Percentiles rank a stretch among this genome's conserved stretches.
Evolutionary conservation across 2,329 filamentous ascomycete species (phyloP).

Genomic region (Penicillium sp.): DNA sequence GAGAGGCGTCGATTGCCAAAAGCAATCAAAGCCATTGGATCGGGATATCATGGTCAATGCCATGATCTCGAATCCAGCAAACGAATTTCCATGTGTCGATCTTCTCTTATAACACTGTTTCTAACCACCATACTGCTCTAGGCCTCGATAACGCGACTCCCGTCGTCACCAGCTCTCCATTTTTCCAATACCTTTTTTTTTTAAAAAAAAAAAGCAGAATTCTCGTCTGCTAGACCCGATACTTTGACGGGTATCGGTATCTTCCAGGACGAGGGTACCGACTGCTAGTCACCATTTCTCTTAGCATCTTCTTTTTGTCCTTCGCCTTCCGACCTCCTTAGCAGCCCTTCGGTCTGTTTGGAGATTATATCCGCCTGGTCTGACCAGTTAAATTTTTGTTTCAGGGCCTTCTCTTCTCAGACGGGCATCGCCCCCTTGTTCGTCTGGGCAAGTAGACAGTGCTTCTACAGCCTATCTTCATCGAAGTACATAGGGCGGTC

Average conservation of each 20-base stretch:
- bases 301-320: constrained; percentile 71
- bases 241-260: constrained; percentile 81
- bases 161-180: constrained; percentile 18
- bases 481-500: constrained; percentile 25
- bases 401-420: constrained; percentile 97
- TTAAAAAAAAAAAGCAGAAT: constrained; percentile 60
- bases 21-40: neutral
- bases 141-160: constrained; percentile 63
- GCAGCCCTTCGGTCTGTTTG: constrained; percentile 58
- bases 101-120: constrained; percentile 7
- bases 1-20: neutral
- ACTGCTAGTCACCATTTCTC: constrained; percentile 80
- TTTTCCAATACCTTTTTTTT: constrained; percentile 22
- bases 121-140: constrained; percentile 33
- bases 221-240: constrained; percentile 82
- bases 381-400: constrained; percentile 72
- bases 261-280: constrained; percentile 64
- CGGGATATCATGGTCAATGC: constrained; percentile 3
- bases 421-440: constrained; percentile 82
- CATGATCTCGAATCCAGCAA: neutral
- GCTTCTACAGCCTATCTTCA: constrained; percentile 64
- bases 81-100: neutral
- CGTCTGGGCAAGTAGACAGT: constrained; percentile 96
- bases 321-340: constrained; percentile 88
- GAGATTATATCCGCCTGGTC: constrained; percentile 67